Evolutionary conservation across 148 eudicot species (phyloP), one percentile per base, ranked within the genome.

Genomic region (Nyssa sinensis): DNA sequence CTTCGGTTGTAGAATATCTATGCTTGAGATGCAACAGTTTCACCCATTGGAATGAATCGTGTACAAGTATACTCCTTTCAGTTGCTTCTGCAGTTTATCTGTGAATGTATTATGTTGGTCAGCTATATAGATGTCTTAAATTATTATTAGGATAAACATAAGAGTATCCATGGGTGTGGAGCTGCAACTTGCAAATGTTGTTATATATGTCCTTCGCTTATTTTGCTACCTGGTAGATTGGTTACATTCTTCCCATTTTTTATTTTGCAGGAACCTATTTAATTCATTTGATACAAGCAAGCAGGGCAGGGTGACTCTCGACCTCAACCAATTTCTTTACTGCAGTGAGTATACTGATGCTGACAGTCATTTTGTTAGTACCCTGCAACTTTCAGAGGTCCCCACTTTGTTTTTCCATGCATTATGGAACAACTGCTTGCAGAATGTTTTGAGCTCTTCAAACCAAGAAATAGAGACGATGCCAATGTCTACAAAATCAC

Each of bases 221-320:
- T 55, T 58, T 10, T 24, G 37, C 29, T 25, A 34, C 23, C 33
- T 21, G 63, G 47, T 8, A 55, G 23, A 30, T 64, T 27, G n/a
- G 39, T 30, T 76, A 63, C 58, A 60, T 49, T 33, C 30, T 65
- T 33, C 3, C 23, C 71, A 39, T 62, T 72, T 57, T 74, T 23
- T 68, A 24, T 58, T 75, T 81, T 69, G 73, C 84, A 93, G 98
- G 87, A 93, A 93, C 81, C 83, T 93, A 73, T 93, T 93, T 69
- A 88, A 88, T 81, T 93, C 98, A 35, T 93, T 93, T 62, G 96
- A 93, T 77, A 88, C 96, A 28, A 86, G 84, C 76, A 93, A 89
- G 80, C 91, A 91, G 80, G 96, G 96, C 77, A 84, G 92, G 79
- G 90, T 93, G 73, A 86, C 90, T 75, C 98, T 93, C 70, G 98